A percentile compares a stretch with the other conserved stretches of the same genome.
These are phyloP conservation scores for Nitzschia sp. DNA, from an alignment of 108 stramenopile species.

Conservation along the genomic window DNA sequence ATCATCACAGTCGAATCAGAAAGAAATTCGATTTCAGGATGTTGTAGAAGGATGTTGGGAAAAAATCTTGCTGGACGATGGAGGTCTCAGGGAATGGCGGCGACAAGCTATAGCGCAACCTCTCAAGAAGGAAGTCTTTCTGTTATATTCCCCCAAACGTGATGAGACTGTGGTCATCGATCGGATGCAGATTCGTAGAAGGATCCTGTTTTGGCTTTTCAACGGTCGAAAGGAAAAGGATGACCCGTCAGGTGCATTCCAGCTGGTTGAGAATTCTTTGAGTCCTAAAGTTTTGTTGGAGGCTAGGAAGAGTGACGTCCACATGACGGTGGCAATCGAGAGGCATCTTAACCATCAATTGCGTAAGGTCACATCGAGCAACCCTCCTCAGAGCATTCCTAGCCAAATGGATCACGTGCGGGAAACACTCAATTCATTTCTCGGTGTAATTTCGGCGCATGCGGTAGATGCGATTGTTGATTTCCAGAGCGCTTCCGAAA, in stretches of 20 bases:
- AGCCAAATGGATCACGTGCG: not conserved
- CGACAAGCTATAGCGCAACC: not conserved
- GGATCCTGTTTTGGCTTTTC: slow-evolving; percentile 1
- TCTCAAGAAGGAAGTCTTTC: not conserved
- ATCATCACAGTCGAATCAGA: not conserved
- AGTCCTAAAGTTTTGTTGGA: not conserved
- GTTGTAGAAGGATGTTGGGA: not conserved
- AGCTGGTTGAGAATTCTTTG: not conserved
- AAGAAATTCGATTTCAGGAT: not conserved
- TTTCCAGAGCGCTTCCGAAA: not conserved
- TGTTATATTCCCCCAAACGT: too few relatives aligned
- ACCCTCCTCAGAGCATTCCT: not conserved
- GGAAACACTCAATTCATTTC: not conserved
- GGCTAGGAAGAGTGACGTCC: not conserved
- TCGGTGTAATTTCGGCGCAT: too few relatives aligned
- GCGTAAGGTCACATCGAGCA: not conserved
- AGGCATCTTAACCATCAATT: not conserved
- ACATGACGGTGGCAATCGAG: slow-evolving; percentile 1
- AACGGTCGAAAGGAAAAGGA: not conserved
- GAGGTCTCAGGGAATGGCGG: not conserved
- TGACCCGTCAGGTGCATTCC: slow-evolving; percentile 10
- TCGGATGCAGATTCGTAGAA: not conserved
- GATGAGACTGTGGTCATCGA: not conserved
- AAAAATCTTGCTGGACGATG: too few relatives aligned
- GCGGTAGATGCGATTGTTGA: not conserved